Evolutionary conservation across 2,329 filamentous ascomycete genomes (phyloP), one percentile per base, ranked within the genome.

Genomic region (Aspergillus sp.): DNA sequence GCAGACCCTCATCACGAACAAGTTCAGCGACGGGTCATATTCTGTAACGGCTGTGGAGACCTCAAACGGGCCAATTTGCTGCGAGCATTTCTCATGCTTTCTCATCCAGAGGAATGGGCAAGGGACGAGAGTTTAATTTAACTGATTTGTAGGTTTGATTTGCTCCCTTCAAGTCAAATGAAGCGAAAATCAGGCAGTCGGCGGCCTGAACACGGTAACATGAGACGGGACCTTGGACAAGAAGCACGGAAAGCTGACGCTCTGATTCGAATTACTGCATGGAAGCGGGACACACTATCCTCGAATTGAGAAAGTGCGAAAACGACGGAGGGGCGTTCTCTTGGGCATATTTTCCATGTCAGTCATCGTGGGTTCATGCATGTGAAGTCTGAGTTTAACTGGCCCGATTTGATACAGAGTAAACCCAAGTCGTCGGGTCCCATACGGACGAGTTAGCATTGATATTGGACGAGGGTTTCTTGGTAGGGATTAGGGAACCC

Each of bases 361-460:
- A 58, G 56, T 45, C 44, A 48, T 58, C 60, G 59, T 36, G 58
- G 36, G 59, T 58, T 62, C 61, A 66, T 69, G 64, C 64, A 68
- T 42, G 59, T 62, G 56, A 56, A 50, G 43, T 48, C 48, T 57
- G 50, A n/a, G 56, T 39, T 61, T 53, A 48, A 59, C 41, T 50
- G 44, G 45, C 42, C 56, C 39, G 24, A 51, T 45, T 55, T 56
- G 52, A 44, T 36, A 62, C 53, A 39, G 13, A 32, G 36, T 50
- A 42, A 60, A 67, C 57, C 70, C 70, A 68, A 36, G 49, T 56
- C 56, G 62, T 66, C 65, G 69, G 70, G 69, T 65, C 62, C 59
- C 38, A 44, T 52, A 51, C 57, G 39, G 54, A 34, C 53, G 32
- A 50, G 51, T 54, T 49, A 42, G 41, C 38, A 49, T 44, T 39